Evolutionary conservation across 2,329 filamentous ascomycete species (phyloP).

Genomic region (Colletotrichum siamense): DNA sequence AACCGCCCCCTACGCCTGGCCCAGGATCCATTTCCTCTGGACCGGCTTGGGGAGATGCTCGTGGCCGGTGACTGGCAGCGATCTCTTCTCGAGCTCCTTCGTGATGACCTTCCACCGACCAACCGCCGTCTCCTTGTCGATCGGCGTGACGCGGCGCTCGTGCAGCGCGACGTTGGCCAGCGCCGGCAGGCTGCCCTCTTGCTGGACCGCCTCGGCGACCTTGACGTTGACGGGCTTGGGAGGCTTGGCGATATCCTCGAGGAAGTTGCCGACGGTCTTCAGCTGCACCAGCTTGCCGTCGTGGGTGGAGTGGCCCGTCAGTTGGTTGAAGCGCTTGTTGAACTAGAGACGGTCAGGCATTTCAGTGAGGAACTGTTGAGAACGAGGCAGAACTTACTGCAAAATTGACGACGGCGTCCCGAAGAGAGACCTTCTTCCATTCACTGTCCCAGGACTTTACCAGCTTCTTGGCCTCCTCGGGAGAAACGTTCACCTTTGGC

Average conservation of each 20-base stretch:
- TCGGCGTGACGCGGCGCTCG: constrained; percentile 67
- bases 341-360: constrained; percentile 61
- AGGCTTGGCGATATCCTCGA: constrained; percentile 57
- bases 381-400: constrained; percentile 59
- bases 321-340: constrained; percentile 78
- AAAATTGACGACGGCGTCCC: constrained; percentile 70
- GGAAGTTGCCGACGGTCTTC: constrained; percentile 57
- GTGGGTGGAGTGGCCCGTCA: constrained; percentile 78
- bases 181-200: constrained; percentile 48
- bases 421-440: constrained; percentile 65
- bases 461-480: constrained; percentile 47
- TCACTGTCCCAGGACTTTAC: constrained; percentile 53
- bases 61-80: constrained; percentile 62
- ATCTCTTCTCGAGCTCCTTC: constrained; percentile 68
- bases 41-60: constrained; percentile 42
- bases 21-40: constrained; percentile 49
- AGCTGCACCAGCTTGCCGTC: constrained; percentile 70
- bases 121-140: constrained; percentile 73
- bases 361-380: background rate
- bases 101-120: constrained; percentile 84
- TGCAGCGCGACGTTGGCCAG: constrained; percentile 76
- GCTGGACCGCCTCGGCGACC: constrained; percentile 65
- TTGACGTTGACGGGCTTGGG: constrained; percentile 70
- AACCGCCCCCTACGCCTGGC: constrained; percentile 36
- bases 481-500: constrained; percentile 30